Evolutionary conservation across 139 green algal species (phyloP).

Genomic region (Micromonas pusilla): DNA sequence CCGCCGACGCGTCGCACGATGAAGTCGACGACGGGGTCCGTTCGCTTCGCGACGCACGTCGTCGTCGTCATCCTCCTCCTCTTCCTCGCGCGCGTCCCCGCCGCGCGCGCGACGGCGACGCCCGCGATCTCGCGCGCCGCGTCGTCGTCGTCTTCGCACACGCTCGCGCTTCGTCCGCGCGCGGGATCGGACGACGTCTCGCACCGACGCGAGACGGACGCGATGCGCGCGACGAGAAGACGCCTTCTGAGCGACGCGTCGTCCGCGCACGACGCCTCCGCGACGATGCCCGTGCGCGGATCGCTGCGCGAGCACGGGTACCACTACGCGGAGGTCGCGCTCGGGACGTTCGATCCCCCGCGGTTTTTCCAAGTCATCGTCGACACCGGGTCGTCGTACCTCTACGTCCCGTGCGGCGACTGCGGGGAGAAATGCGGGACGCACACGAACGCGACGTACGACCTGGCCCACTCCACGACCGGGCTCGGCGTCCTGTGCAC

Average conservation of each 20-base stretch:
- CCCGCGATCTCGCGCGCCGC: no score
- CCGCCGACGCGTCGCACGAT: no score
- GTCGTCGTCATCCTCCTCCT: no score
- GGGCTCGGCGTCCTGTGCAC: conserved; percentile 52
- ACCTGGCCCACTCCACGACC: conserved; percentile 51
- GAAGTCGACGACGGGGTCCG: no score
- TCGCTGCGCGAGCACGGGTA: conserved; percentile 49
- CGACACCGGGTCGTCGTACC: conserved; percentile 90
- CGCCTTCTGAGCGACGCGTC: background rate
- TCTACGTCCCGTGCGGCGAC: conserved; percentile 77
- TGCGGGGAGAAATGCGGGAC: conserved; percentile 34
- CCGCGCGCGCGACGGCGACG: no score
- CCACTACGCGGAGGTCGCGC: conserved; percentile 68
- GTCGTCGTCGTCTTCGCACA: no score
- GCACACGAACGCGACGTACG: conserved; percentile 50
- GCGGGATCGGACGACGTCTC: no score
- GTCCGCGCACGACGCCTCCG: no score
- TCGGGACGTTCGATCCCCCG: conserved; percentile 62
- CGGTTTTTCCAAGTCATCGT: conserved; percentile 81
- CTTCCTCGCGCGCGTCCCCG: no score
- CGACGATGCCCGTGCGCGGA: background rate
- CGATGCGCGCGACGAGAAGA: no score
- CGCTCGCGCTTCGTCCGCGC: no score
- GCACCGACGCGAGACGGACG: background rate
- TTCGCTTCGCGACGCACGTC: no score